These are phyloP conservation scores for Laetiporus sulphureus DNA, from an alignment of 1,284 basidiomycete species.

Conservation along the genomic window DNA sequence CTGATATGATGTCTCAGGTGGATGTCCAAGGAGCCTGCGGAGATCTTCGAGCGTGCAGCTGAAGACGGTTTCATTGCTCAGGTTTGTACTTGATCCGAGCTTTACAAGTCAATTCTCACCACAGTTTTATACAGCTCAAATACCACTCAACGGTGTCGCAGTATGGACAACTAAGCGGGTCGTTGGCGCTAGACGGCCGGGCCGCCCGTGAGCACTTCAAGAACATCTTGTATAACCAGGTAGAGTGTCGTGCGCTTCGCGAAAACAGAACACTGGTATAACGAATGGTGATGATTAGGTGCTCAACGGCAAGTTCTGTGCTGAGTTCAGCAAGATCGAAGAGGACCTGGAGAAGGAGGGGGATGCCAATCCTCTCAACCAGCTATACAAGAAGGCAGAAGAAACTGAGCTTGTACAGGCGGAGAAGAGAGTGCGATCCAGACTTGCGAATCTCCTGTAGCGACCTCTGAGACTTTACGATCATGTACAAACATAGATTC, in stretches of 20 bases:
- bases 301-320: constrained; percentile 53
- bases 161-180: constrained; percentile 54
- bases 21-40: constrained; percentile 71
- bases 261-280: no score
- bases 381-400: constrained; percentile 44
- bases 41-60: constrained; percentile 61
- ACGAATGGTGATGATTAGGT: no score
- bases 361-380: constrained; percentile 46
- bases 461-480: no score
- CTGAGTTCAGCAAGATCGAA: constrained; percentile 50
- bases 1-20: constrained; percentile 35
- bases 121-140: constrained; percentile 36
- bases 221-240: constrained; percentile 53
- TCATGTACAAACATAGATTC: no score
- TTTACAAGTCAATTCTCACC: neutral
- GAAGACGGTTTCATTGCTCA: constrained; percentile 60
- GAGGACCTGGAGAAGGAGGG: constrained; percentile 55
- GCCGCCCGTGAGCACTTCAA: constrained; percentile 46
- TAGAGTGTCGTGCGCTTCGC: no score
- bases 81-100: constrained; percentile 20
- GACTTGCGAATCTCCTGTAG: constrained; percentile 38
- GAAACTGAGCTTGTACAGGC: constrained; percentile 49
- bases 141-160: constrained; percentile 58
- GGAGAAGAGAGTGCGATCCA: constrained; percentile 49
- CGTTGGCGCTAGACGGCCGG: constrained; percentile 47